phyloP scores from a whole-genome alignment of 495 filamentous ascomycete genomes.

The Mytilinidion resinicola region DNA sequence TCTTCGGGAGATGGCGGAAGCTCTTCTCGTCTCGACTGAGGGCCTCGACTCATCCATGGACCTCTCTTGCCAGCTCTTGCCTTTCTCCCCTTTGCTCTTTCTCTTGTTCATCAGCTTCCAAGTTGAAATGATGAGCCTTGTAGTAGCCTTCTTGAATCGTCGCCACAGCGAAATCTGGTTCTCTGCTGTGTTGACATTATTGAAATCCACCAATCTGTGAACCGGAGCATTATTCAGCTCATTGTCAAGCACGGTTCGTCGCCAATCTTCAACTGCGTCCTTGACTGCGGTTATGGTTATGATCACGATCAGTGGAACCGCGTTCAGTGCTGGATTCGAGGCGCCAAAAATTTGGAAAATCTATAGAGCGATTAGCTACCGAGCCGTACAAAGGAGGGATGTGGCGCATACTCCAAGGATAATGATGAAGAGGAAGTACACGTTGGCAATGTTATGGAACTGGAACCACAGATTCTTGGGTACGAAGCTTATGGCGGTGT shows the following conservation, averaged over 20 bases:
- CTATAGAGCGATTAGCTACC: constrained; percentile 43
- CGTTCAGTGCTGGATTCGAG: constrained; percentile 80
- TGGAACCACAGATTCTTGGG: constrained; percentile 96
- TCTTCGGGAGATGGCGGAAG: constrained; percentile 55
- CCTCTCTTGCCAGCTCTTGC: constrained; percentile 42
- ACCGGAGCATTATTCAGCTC: constrained; percentile 96
- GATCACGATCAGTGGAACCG: constrained; percentile 91
- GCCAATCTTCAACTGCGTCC: constrained; percentile 97
- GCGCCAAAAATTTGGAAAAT: constrained; percentile 95
- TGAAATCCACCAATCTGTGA: constrained; percentile 78
- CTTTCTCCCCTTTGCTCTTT: constrained; percentile 37
- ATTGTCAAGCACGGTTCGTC: constrained; percentile 84
- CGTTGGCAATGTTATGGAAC: constrained; percentile 97
- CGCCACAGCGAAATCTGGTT: constrained; percentile 85
- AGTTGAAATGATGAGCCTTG: constrained; percentile 51
- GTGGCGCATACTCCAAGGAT: constrained; percentile 73
- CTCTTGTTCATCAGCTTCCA: constrained; percentile 51
- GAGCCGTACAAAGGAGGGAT: not conserved
- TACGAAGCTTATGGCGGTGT: constrained; percentile 91
- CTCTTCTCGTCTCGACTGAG: constrained; percentile 62
- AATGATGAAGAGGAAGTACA: constrained; percentile 95
- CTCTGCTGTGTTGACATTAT: constrained; percentile 87
- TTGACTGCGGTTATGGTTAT: constrained; percentile 86
- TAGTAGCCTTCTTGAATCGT: constrained; percentile 82
- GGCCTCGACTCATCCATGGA: constrained; percentile 44